These are phyloP conservation scores for Albophoma yamanashiensis DNA, from an alignment of 2,329 filamentous ascomycete species.

Conservation along the genomic window DNA sequence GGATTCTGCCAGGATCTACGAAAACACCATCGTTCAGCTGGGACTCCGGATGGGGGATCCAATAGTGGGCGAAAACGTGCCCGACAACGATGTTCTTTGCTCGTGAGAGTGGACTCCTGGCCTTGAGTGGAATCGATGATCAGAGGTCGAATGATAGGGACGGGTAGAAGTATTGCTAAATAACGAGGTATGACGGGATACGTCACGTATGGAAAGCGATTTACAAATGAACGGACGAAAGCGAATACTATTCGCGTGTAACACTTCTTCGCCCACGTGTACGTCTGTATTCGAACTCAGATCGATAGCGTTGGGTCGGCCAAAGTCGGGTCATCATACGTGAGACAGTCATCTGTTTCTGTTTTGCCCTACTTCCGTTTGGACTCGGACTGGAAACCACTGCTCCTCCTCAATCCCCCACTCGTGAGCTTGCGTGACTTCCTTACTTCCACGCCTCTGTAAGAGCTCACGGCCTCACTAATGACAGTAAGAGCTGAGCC, in stretches of 20 bases:
- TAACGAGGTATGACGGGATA: not conserved
- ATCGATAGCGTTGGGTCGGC: no score
- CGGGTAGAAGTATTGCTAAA: not conserved
- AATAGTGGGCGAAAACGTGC: conserved; percentile 9
- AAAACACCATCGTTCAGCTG: conserved; percentile 65
- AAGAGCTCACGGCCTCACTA: not conserved
- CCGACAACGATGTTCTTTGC: not conserved
- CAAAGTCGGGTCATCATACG: no score
- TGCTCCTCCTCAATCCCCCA: no score
- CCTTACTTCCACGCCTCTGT: no score
- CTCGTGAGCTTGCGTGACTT: no score
- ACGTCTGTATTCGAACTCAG: no score
- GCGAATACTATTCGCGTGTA: not conserved
- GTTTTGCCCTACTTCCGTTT: no score
- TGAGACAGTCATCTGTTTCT: no score
- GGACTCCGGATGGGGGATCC: conserved; percentile 52
- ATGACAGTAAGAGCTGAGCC: conserved; percentile 19
- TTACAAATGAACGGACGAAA: not conserved
- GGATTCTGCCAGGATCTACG: conserved; percentile 68
- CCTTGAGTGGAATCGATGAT: not conserved
- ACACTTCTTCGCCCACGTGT: no score
- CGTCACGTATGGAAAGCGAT: not conserved
- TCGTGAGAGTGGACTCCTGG: not conserved
- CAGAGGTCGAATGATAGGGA: not conserved
- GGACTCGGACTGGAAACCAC: no score